Percentiles rank a stretch among this genome's conserved stretches.
phyloP scores from a whole-genome alignment of 352 stramenopile species.

The Phytophthora cactorum region DNA sequence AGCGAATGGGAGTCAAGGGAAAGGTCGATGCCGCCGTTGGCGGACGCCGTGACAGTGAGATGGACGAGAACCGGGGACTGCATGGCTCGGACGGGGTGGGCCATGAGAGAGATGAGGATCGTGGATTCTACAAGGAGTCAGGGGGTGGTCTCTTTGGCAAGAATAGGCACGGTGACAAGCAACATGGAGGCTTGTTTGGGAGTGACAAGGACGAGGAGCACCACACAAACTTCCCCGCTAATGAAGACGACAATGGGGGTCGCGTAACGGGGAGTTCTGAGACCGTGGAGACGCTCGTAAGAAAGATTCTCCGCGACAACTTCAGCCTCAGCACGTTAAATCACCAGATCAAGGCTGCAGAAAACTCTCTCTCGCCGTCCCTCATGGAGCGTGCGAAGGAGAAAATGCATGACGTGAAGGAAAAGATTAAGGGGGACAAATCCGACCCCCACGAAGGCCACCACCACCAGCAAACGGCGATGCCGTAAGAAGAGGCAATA shows the following conservation, averaged over 20 bases:
- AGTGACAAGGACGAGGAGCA: slow-evolving; percentile 5
- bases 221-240: slow-evolving; percentile 2
- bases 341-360: slow-evolving; percentile 26
- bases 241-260: slow-evolving; percentile 27
- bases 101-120: too few relatives aligned
- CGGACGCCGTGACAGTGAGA: slow-evolving; percentile 8
- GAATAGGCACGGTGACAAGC: neutral
- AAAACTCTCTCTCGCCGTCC: slow-evolving; percentile 30
- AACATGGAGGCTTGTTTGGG: neutral
- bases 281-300: slow-evolving; percentile 31
- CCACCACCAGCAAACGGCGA: too few relatives aligned
- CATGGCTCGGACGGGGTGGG: too few relatives aligned
- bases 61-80: slow-evolving; percentile 5
- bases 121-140: neutral
- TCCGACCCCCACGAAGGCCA: neutral
- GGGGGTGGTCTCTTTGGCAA: slow-evolving; percentile 7
- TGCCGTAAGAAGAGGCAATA: too few relatives aligned
- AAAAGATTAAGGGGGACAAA: slow-evolving; percentile 35
- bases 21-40: slow-evolving; percentile 23
- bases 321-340: slow-evolving; percentile 29
- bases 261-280: slow-evolving; percentile 28
- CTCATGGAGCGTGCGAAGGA: slow-evolving; percentile 38
- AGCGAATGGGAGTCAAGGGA: slow-evolving; percentile 33
- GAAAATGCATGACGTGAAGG: slow-evolving; percentile 36
- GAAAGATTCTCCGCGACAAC: slow-evolving; percentile 28